Evolutionary conservation across 176 grass and related monocot genomes (phyloP).

Genomic region (Raddia guianensis): DNA sequence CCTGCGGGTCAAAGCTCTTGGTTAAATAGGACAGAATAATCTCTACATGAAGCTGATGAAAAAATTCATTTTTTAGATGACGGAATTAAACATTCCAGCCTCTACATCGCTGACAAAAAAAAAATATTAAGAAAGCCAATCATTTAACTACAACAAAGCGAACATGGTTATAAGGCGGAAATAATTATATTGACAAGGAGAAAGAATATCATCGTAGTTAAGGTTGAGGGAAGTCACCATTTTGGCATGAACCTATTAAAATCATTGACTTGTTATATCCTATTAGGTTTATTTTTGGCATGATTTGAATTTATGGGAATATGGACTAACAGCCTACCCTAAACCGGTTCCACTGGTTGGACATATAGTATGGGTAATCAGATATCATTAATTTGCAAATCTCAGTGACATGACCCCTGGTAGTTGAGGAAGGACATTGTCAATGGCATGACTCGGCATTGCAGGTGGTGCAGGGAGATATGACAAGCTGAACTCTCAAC

Average conservation of each 20-base stretch:
- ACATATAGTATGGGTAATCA: neutral
- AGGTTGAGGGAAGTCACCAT: neutral
- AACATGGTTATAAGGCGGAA: neutral
- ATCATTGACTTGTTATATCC: neutral
- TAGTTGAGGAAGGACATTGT: constrained; percentile 28
- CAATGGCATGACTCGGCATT: constrained; percentile 9
- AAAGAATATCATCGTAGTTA: neutral
- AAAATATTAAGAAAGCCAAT: neutral
- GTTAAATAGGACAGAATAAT: constrained; percentile 25
- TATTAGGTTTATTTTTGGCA: neutral
- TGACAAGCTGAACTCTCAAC: constrained; percentile 4
- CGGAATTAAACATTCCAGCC: too few relatives aligned
- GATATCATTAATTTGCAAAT: neutral
- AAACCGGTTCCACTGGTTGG: constrained; percentile 20
- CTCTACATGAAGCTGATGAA: neutral
- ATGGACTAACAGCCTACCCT: neutral
- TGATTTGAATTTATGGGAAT: neutral
- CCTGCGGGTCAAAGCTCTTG: constrained; percentile 46
- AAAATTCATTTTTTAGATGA: neutral
- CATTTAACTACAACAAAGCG: neutral
- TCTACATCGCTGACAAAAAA: too few relatives aligned
- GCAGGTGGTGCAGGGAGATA: neutral
- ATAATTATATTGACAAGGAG: neutral
- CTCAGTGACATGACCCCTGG: constrained; percentile 17
- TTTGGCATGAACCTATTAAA: neutral